phyloP scores from a whole-genome alignment of 768 basidiomycete genomes.

The Kwoniella newhampshirensis region DNA sequence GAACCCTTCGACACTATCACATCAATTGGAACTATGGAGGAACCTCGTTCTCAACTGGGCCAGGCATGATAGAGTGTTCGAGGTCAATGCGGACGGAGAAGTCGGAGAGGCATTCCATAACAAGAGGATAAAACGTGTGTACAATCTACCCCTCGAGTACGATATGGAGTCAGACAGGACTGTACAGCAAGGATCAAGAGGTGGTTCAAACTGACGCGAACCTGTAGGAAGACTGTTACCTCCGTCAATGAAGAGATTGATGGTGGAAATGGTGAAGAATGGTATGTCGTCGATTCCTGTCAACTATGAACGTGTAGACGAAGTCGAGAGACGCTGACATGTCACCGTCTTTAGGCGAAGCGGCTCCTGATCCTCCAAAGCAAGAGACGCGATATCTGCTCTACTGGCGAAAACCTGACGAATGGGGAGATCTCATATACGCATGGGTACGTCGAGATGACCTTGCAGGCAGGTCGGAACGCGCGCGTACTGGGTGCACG shows the following conservation, averaged over 20 bases:
- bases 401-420: slow-evolving; percentile 55
- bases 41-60: slow-evolving; percentile 52
- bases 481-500: not conserved
- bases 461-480: too few species aligned
- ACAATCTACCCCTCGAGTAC: not conserved
- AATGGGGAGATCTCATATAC: slow-evolving; percentile 55
- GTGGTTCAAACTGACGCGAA: not conserved
- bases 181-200: not conserved
- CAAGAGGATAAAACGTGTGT: slow-evolving; percentile 48
- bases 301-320: not conserved
- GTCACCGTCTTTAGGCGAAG: slow-evolving; percentile 32
- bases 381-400: slow-evolving; percentile 49
- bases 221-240: slow-evolving; percentile 42
- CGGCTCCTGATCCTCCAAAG: slow-evolving; percentile 46
- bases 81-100: slow-evolving; percentile 38
- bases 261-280: slow-evolving; percentile 46
- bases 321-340: not conserved
- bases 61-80: slow-evolving; percentile 46
- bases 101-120: slow-evolving; percentile 50
- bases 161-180: not conserved
- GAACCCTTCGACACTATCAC: slow-evolving; percentile 52
- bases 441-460: slow-evolving; percentile 56
- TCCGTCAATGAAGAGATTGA: slow-evolving; percentile 30
- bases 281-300: slow-evolving; percentile 27
- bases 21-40: slow-evolving; percentile 54